A percentile compares a stretch with the other conserved stretches of the same genome.
phyloP scores from a whole-genome alignment of 2,329 filamentous ascomycete species.

The Pseudogymnoascus sp. region DNA sequence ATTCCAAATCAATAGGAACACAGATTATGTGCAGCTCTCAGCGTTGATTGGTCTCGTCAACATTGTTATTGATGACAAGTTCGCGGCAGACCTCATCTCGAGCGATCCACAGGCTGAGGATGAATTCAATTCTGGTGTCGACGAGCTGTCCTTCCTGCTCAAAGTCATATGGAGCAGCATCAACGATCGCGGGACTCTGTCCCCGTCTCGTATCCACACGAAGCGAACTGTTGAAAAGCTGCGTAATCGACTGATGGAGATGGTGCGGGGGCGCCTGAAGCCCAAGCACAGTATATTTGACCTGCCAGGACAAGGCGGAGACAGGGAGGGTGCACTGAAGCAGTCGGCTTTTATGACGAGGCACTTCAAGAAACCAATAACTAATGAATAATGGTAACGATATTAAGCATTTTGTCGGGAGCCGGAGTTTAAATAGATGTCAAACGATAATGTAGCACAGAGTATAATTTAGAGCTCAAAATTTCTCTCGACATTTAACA shows the following conservation, averaged over 20 bases:
- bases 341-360: constrained; percentile 9
- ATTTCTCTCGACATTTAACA: constrained; percentile 4
- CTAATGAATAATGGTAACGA: neutral
- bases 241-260: constrained; percentile 63
- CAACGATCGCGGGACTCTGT: constrained; percentile 64
- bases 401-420: neutral
- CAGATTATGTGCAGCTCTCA: constrained; percentile 62
- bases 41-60: constrained; percentile 64
- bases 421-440: neutral
- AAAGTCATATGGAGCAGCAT: constrained; percentile 55
- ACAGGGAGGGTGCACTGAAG: constrained; percentile 1
- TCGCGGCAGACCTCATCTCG: constrained; percentile 25
- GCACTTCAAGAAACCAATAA: constrained; percentile 24
- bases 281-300: constrained; percentile 43
- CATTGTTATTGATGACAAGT: constrained; percentile 62
- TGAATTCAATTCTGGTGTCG: constrained; percentile 63
- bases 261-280: constrained; percentile 59
- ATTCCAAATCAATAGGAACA: constrained; percentile 47
- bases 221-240: constrained; percentile 70
- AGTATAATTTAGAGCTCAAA: constrained; percentile 7
- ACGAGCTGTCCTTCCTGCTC: constrained; percentile 54
- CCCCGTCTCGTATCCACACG: constrained; percentile 64
- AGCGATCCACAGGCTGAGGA: constrained; percentile 33
- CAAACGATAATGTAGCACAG: neutral
- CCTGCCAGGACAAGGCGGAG: neutral